Percentiles rank a stretch among this genome's conserved stretches.
Evolutionary conservation across 805 yeast genomes (phyloP).

Genomic region (Nakazawaea ambrosiae): DNA sequence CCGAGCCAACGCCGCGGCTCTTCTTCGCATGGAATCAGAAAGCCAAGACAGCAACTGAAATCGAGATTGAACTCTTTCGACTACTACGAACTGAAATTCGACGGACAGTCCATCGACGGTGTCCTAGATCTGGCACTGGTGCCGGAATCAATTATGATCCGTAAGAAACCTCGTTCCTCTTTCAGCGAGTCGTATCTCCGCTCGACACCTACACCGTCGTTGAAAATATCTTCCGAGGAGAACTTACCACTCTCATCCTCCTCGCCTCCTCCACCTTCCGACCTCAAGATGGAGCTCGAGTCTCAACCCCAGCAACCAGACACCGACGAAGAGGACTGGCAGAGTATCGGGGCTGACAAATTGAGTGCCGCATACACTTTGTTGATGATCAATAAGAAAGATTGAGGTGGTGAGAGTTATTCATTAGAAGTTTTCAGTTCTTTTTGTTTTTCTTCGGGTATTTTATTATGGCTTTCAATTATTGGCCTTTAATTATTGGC

Average conservation of each 20-base stretch:
- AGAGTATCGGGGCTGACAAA: slow-evolving; percentile 67
- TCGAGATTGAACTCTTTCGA: slow-evolving; percentile 35
- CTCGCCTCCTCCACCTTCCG: slow-evolving; percentile 14
- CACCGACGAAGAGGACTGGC: slow-evolving; percentile 98
- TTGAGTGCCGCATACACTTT: slow-evolving; percentile 11
- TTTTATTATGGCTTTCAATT: too few relatives aligned
- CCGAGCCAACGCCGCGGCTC: slow-evolving; percentile 4
- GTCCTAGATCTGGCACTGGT: slow-evolving; percentile 19
- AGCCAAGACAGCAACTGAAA: slow-evolving; percentile 23
- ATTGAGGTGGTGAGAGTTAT: slow-evolving; percentile 2
- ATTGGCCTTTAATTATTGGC: too few relatives aligned
- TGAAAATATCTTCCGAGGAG: slow-evolving; percentile 7
- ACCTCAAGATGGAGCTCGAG: slow-evolving; percentile 1
- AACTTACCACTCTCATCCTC: slow-evolving; percentile 12
- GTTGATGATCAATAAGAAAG: slow-evolving; percentile 10
- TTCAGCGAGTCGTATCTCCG: slow-evolving; percentile 35
- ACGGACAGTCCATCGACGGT: slow-evolving; percentile 10
- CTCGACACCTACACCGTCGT: slow-evolving; percentile 16
- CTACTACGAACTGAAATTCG: slow-evolving; percentile 26
- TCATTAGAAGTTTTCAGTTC: neutral
- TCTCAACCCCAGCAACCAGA: slow-evolving; percentile 36
- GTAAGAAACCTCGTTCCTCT: slow-evolving; percentile 26
- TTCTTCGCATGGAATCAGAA: slow-evolving; percentile 21
- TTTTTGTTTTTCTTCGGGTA: neutral
- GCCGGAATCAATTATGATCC: slow-evolving; percentile 18